Conservation (phyloP, 2,329 filamentous ascomycete genomes). For the Hymenotorrendiella dingleyae region DNA sequence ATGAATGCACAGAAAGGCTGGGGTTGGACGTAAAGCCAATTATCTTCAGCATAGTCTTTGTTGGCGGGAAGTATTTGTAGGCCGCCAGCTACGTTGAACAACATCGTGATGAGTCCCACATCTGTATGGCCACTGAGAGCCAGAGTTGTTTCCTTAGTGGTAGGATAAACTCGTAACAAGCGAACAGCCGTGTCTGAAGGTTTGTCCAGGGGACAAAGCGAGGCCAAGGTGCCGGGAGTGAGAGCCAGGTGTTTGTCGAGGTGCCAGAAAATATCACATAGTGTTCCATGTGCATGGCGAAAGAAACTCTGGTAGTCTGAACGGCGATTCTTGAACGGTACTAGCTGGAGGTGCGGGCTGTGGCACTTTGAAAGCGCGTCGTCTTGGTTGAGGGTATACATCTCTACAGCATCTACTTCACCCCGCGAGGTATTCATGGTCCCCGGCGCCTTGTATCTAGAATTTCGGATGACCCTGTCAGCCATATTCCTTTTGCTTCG, state of each 20-base stretch:
- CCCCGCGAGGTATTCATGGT: conserved; percentile 9
- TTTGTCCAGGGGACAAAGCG: neutral
- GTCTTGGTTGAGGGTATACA: conserved; percentile 6
- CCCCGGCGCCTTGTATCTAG: conserved; percentile 1
- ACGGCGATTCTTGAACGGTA: neutral
- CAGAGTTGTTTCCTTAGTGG: neutral
- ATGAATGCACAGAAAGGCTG: neutral
- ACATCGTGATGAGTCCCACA: conserved; percentile 1
- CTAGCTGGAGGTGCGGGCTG: neutral
- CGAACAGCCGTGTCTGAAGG: neutral
- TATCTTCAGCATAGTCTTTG: neutral
- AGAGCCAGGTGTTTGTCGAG: neutral
- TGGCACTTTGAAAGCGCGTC: neutral
- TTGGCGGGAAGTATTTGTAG: conserved; percentile 1
- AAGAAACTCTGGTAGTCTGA: neutral
- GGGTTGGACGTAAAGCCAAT: neutral
- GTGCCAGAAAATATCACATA: neutral
- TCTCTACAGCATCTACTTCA: conserved; percentile 1
- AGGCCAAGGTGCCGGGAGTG: neutral
- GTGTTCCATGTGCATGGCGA: neutral
- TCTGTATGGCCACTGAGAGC: conserved; percentile 1
- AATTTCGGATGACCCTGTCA: too few relatives aligned
- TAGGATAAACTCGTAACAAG: neutral
- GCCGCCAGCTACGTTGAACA: neutral
- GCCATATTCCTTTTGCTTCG: too few relatives aligned